Base-by-base conservation (phyloP, 202 grass and related monocot genomes). In the Zoysia matrella region DNA sequence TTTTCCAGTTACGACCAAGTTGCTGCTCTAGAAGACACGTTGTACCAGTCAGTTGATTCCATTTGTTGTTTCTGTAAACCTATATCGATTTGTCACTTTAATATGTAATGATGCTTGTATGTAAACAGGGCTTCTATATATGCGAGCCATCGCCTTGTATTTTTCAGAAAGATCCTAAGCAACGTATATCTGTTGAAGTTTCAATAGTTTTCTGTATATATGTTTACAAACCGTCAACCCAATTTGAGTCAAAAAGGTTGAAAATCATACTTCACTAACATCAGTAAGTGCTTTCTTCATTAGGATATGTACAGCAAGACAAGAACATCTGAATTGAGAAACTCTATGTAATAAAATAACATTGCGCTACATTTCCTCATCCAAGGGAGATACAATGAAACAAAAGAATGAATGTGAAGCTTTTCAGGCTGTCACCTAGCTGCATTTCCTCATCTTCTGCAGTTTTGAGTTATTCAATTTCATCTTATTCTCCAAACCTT, bases 81-180 rank as follows among this genome's bases (percentile, higher is more conserved):
- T 55, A 57, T 65, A 82, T 83, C 73, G 69, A 52, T 69, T 86
- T 82, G 42, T 69, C 81, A 39, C 51, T 13, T 54, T 66, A 77
- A 77, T 18, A 12, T 66, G 43, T 36, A 36, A 36, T 58, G 39
- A 60, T 90, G 80, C 75, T 51, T 86, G 75, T 90, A 83, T 80
- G 84, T 90, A 90, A 79, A 80, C 84, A 86, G 48, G 75, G 83
- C 70, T 75, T 80, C 55, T 71, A 79, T 90, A 86, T 79, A 86
- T 90, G 83, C 14, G 83, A 83, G 73, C 74, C 56, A 65, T 75
- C 74, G 79, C 86, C 75, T 75, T 81, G 44, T 45, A 12, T 36
- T n/a, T 14, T 70, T 67, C 9, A 51, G 14, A 65, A 60, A 62
- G 7, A 11, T 62, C 60, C 7, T 62, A 4, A 2, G 22, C 22